These are phyloP conservation scores for Ceratocystis colombiana DNA, from an alignment of 2,329 filamentous ascomycete species.

Conservation along the genomic window DNA sequence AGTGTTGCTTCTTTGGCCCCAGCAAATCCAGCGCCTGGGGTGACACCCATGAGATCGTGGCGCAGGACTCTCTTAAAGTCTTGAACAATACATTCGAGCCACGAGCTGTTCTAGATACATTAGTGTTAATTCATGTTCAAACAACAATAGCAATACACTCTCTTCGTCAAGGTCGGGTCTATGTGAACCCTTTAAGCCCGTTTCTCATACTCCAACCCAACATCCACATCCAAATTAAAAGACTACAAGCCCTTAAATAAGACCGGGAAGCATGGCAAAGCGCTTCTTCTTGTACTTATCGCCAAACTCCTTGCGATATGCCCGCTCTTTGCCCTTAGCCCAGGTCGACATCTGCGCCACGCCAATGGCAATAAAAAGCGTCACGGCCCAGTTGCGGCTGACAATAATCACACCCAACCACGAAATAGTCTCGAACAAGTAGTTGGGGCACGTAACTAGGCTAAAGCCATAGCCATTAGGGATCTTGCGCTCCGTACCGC, in stretches of 20 bases:
- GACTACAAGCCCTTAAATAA: conserved; percentile 44
- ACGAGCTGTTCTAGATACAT: not conserved
- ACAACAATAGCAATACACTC: not conserved
- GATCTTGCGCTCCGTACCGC: conserved; percentile 79
- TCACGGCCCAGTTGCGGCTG: conserved; percentile 66
- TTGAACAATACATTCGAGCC: not conserved
- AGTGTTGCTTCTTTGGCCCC: conserved; percentile 1
- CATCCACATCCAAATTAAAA: not conserved
- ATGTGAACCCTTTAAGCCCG: not conserved
- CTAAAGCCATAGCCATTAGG: conserved; percentile 75
- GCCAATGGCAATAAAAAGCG: conserved; percentile 65
- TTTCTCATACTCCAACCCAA: not conserved
- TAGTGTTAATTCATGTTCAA: not conserved
- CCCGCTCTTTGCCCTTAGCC: conserved; percentile 84
- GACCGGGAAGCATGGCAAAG: conserved; percentile 67
- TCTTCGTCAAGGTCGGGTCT: not conserved
- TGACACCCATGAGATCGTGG: not conserved
- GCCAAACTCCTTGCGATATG: conserved; percentile 82
- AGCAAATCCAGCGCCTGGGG: not conserved
- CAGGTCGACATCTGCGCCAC: conserved; percentile 72
- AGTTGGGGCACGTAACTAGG: conserved; percentile 91
- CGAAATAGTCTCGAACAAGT: conserved; percentile 81
- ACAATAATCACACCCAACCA: conserved; percentile 78
- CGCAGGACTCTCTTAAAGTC: not conserved
- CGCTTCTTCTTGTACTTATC: conserved; percentile 94